A percentile compares a stretch with the other conserved stretches of the same genome.
Conservation (phyloP, 768 basidiomycete species). For the Lepiota brunneoincarnata region DNA sequence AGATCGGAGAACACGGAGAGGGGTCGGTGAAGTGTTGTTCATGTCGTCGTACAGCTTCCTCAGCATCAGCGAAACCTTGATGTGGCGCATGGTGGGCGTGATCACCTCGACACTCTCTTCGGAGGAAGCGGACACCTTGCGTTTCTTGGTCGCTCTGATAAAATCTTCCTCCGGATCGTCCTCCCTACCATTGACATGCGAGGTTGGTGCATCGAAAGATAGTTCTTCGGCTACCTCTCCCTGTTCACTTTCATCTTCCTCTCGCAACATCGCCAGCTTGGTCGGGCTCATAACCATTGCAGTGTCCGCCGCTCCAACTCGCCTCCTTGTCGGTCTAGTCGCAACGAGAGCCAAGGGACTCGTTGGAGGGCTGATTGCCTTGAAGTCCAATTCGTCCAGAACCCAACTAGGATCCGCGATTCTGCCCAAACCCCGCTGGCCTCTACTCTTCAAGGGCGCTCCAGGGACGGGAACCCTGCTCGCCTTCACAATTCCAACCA, state of each 20-base stretch:
- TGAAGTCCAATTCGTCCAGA: constrained; percentile 12
- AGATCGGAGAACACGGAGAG: constrained; percentile 16
- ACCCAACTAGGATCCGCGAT: not conserved
- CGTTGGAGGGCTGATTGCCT: constrained; percentile 28
- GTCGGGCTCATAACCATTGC: constrained; percentile 22
- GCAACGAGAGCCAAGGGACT: constrained; percentile 32
- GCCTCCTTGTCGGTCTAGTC: constrained; percentile 20
- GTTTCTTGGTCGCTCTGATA: constrained; percentile 20
- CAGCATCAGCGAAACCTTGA: constrained; percentile 11
- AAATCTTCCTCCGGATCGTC: constrained; percentile 17
- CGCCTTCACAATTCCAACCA: constrained; percentile 50
- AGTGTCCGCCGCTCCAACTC: constrained; percentile 12
- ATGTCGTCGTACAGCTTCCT: constrained; percentile 1
- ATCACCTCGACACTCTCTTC: constrained; percentile 14
- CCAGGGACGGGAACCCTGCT: constrained; percentile 25
- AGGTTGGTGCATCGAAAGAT: constrained; percentile 15
- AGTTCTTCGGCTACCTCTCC: not conserved
- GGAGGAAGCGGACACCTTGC: constrained; percentile 12
- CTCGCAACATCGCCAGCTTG: constrained; percentile 21
- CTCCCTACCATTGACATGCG: constrained; percentile 20
- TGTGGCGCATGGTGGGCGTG: constrained; percentile 19
- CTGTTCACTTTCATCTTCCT: constrained; percentile 26
- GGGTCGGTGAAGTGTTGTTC: constrained; percentile 11
- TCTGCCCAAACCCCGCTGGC: constrained; percentile 1
- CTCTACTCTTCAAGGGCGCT: constrained; percentile 31